These are phyloP conservation scores for Candida tibetensis DNA, from an alignment of 805 yeast species.

Conservation along the genomic window DNA sequence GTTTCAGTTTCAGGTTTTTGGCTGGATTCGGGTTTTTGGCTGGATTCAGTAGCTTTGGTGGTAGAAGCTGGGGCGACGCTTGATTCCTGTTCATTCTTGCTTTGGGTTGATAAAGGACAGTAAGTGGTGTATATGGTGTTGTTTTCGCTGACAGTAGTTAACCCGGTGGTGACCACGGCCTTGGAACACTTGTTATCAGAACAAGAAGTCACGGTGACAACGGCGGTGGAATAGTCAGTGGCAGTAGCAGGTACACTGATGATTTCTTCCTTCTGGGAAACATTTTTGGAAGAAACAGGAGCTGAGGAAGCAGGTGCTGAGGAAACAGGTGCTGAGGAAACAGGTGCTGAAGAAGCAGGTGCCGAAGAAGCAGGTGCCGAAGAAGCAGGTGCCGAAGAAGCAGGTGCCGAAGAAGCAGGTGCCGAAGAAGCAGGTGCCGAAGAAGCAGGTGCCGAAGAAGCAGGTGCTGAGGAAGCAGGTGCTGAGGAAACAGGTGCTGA, in stretches of 20 bases:
- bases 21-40: constrained; percentile 1
- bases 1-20: constrained; percentile 1
- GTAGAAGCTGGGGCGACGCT: neutral
- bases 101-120: constrained; percentile 11
- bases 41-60: constrained; percentile 2
- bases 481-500: too few species aligned
- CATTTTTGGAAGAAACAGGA: constrained; percentile 1
- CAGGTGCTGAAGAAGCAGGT: constrained; percentile 1
- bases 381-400: neutral
- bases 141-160: constrained; percentile 5
- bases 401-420: constrained; percentile 1
- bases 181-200: constrained; percentile 23
- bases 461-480: neutral
- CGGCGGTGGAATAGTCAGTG: constrained; percentile 16
- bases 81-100: neutral
- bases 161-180: constrained; percentile 10
- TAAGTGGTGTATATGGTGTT: constrained; percentile 21
- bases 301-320: constrained; percentile 1
- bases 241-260: constrained; percentile 6
- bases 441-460: neutral
- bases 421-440: constrained; percentile 3
- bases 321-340: constrained; percentile 5
- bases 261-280: neutral
- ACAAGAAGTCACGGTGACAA: constrained; percentile 29
- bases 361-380: constrained; percentile 1